phyloP scores from a whole-genome alignment of 225 moss, liverwort and hornwort genomes.

The Physcomitrellopsis africana region DNA sequence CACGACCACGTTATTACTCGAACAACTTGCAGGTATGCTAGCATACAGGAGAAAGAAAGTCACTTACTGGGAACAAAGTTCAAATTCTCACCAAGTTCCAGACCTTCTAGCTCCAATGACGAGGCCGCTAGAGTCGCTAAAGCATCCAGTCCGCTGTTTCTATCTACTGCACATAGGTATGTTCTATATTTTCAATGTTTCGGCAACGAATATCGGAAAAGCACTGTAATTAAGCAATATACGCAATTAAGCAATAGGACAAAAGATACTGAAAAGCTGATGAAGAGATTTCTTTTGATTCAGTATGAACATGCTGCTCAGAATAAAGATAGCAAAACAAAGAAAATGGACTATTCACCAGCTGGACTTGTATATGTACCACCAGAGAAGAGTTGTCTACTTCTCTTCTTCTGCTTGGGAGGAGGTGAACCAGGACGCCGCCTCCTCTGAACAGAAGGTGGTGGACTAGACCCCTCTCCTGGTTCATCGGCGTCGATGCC shows the following conservation, averaged over 20 bases:
- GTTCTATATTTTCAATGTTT: conserved; percentile 19
- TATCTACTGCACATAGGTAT: conserved; percentile 55
- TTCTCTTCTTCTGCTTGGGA: conserved; percentile 87
- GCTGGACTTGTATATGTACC: conserved; percentile 47
- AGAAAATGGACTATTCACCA: conserved; percentile 8
- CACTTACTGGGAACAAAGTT: conserved; percentile 44
- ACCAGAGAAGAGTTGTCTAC: conserved; percentile 94
- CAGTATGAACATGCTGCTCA: conserved; percentile 11
- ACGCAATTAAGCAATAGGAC: too few species aligned
- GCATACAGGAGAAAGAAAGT: conserved; percentile 28
- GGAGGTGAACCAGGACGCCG: conserved; percentile 55
- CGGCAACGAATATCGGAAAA: conserved; percentile 12
- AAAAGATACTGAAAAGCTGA: background rate
- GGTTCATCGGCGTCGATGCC: conserved; percentile 56
- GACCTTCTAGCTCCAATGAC: conserved; percentile 70
- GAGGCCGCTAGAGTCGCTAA: conserved; percentile 89
- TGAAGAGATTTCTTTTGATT: conserved; percentile 10
- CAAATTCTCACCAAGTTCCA: conserved; percentile 55
- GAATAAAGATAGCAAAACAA: conserved; percentile 10
- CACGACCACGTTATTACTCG: background rate
- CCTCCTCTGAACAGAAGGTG: conserved; percentile 63
- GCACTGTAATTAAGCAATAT: background rate
- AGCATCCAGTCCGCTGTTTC: conserved; percentile 86
- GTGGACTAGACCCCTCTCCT: conserved; percentile 57
- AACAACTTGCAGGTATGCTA: too few species aligned